Conservation (phyloP, 257 asterid species). For the Linaria vulgaris region DNA sequence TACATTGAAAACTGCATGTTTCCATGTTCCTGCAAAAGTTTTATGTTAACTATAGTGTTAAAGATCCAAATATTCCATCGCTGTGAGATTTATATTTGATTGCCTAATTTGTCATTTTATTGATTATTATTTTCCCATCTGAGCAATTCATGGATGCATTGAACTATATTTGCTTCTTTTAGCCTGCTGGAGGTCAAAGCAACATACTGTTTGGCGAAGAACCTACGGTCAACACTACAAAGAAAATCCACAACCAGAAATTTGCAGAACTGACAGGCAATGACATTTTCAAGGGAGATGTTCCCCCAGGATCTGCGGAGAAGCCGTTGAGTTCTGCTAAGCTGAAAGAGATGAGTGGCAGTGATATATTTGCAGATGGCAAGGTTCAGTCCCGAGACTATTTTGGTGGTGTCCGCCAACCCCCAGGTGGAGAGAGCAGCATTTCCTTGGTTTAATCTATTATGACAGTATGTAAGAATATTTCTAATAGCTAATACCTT, state of each 20-base stretch:
- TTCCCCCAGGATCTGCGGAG: conserved; percentile 70
- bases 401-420: conserved; percentile 85
- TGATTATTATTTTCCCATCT: too few species aligned
- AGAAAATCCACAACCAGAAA: conserved; percentile 83
- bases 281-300: conserved; percentile 86
- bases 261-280: conserved; percentile 85
- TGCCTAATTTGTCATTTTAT: too few species aligned
- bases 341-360: conserved; percentile 87
- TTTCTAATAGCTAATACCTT: not conserved
- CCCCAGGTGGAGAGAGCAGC: conserved; percentile 95
- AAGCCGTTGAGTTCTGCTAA: conserved; percentile 82
- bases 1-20: too few species aligned
- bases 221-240: conserved; percentile 55
- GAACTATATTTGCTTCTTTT: conserved; percentile 19
- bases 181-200: conserved; percentile 98
- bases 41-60: too few species aligned
- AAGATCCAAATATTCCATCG: too few species aligned
- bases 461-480: too few species aligned
- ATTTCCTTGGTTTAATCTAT: conserved; percentile 58
- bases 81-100: too few species aligned
- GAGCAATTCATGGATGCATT: too few species aligned
- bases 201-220: conserved; percentile 77
- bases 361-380: conserved; percentile 72
- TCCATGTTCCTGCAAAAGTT: too few species aligned
- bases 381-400: conserved; percentile 70